These are phyloP conservation scores for Phaeosphaeria sp. DNA, from an alignment of 2,329 filamentous ascomycete species.

Conservation along the genomic window DNA sequence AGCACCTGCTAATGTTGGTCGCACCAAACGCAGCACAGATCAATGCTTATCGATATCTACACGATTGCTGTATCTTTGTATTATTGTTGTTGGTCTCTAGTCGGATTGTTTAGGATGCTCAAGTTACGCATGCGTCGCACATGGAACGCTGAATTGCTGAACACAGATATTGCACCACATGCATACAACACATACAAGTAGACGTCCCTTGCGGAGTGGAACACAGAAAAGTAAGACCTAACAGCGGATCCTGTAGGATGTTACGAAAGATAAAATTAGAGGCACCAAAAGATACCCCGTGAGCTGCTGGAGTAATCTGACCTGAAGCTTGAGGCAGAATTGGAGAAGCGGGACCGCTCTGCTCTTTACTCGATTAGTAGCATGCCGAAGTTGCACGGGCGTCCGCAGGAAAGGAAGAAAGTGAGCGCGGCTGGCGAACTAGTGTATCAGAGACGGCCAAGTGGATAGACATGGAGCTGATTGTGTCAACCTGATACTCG, in stretches of 20 bases:
- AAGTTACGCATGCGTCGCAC: neutral
- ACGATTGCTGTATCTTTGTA: neutral
- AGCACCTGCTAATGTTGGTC: slow-evolving; percentile 2
- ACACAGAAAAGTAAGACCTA: neutral
- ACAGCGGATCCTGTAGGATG: neutral
- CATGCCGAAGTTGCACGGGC: neutral
- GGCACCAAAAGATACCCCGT: neutral
- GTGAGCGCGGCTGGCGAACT: neutral
- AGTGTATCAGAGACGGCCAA: neutral
- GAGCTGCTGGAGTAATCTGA: neutral
- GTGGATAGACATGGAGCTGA: neutral
- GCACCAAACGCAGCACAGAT: slow-evolving; percentile 1
- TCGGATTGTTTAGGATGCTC: neutral
- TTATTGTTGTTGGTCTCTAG: neutral
- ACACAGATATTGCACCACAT: slow-evolving; percentile 2
- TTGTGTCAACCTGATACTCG: neutral
- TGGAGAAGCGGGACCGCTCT: neutral
- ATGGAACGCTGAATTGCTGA: neutral
- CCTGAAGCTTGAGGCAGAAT: slow-evolving; percentile 1
- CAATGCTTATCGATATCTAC: neutral
- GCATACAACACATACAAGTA: neutral
- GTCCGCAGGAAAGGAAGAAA: too few species aligned
- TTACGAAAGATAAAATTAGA: neutral
- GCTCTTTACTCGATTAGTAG: neutral
- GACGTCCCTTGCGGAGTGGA: slow-evolving; percentile 1